A percentile compares a stretch with the other conserved stretches of the same genome.
These are phyloP conservation scores for Cladobotryum mycophilum DNA, from an alignment of 2,329 filamentous ascomycete genomes.

Conservation along the genomic window DNA sequence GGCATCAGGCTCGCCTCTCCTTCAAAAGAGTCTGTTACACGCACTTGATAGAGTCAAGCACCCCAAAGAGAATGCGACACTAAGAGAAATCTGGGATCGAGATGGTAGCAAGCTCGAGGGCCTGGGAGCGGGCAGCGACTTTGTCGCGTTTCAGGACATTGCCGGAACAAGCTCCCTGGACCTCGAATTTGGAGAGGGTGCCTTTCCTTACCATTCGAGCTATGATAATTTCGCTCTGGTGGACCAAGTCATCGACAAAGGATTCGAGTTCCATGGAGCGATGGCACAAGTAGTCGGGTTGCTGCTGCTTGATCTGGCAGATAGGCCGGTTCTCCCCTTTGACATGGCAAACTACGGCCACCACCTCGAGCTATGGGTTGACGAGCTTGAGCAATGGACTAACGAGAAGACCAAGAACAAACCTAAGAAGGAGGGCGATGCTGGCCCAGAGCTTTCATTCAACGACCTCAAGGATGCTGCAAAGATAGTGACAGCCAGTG, in stretches of 20 bases:
- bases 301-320: conserved; percentile 77
- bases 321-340: conserved; percentile 75
- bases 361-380: conserved; percentile 57
- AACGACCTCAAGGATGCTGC: conserved; percentile 48
- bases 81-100: conserved; percentile 71
- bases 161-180: conserved; percentile 85
- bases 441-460: conserved; percentile 20
- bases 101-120: conserved; percentile 55
- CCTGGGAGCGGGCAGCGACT: conserved; percentile 72
- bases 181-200: conserved; percentile 64
- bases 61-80: conserved; percentile 62
- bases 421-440: conserved; percentile 14
- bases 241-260: conserved; percentile 70
- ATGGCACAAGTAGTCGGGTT: conserved; percentile 76
- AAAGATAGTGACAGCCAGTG: conserved; percentile 44
- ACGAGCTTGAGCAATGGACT: conserved; percentile 60
- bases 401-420: conserved; percentile 42
- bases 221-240: conserved; percentile 92
- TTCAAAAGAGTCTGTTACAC: conserved; percentile 63
- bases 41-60: conserved; percentile 71
- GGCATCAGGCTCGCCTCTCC: conserved; percentile 75
- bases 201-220: conserved; percentile 71
- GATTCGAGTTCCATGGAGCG: conserved; percentile 71
- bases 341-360: conserved; percentile 69
- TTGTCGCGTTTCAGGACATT: conserved; percentile 84